These are phyloP conservation scores for Aspergillus jensenii DNA, from an alignment of 2,329 filamentous ascomycete genomes.

Conservation along the genomic window DNA sequence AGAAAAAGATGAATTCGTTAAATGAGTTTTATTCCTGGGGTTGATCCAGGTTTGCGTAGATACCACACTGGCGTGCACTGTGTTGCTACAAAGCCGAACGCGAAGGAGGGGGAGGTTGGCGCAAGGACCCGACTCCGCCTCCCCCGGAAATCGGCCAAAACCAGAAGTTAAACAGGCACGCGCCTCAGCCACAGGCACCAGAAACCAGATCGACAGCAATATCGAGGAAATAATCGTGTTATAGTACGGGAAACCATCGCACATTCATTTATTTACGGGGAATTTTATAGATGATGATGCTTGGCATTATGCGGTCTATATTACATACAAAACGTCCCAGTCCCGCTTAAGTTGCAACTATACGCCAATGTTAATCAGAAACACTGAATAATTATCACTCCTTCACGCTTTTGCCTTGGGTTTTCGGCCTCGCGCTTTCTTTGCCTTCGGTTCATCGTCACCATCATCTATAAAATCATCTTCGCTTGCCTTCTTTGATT, in stretches of 20 bases:
- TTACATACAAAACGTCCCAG: not conserved
- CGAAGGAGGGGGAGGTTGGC: not conserved
- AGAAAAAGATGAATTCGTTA: constrained; percentile 1
- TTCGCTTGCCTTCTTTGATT: constrained; percentile 46
- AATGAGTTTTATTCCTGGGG: not conserved
- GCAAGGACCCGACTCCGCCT: constrained; percentile 1
- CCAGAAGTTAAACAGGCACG: not conserved
- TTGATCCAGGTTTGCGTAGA: not conserved
- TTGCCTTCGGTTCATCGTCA: constrained; percentile 51
- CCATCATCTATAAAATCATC: constrained; percentile 28
- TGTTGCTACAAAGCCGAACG: not conserved
- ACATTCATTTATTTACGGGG: not conserved
- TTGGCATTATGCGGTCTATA: not conserved
- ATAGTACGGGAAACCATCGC: not conserved
- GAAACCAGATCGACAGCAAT: not conserved
- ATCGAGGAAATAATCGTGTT: not conserved
- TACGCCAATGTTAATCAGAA: not conserved
- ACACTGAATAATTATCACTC: not conserved
- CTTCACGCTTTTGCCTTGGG: constrained; percentile 25
- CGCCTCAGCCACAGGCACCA: not conserved
- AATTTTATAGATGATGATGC: not conserved
- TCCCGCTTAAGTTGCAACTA: constrained; percentile 2
- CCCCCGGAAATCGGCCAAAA: constrained; percentile 19
- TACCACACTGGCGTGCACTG: not conserved
- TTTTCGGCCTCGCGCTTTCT: constrained; percentile 46